phyloP scores from a whole-genome alignment of 805 yeast species.

The Priceomyces melissophilus region DNA sequence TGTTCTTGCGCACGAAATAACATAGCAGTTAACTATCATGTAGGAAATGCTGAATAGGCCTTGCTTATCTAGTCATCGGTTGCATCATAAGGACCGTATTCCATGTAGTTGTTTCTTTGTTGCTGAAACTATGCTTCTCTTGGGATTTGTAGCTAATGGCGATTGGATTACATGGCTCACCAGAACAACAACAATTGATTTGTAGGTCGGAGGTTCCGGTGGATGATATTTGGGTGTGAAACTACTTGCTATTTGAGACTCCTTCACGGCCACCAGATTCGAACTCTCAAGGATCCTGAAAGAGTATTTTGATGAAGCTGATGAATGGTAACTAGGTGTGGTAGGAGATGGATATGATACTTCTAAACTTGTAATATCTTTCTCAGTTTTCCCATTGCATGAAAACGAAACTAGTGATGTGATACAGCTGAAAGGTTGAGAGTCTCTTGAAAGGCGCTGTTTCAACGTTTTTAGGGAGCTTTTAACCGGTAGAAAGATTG shows the following conservation, averaged over 20 bases:
- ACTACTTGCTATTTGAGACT: neutral
- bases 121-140: neutral
- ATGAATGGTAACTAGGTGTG: neutral
- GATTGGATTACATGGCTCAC: neutral
- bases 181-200: neutral
- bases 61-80: too few relatives aligned
- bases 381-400: neutral
- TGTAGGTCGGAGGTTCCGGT: slow-evolving; percentile 1
- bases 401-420: neutral
- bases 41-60: too few relatives aligned
- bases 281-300: slow-evolving; percentile 1
- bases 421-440: too few relatives aligned
- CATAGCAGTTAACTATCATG: too few relatives aligned
- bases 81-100: too few relatives aligned
- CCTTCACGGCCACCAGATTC: neutral
- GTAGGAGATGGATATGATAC: slow-evolving; percentile 5
- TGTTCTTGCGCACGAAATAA: too few relatives aligned
- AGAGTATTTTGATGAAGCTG: slow-evolving; percentile 1
- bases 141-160: slow-evolving; percentile 1
- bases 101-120: too few relatives aligned
- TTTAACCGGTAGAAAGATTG: too few relatives aligned
- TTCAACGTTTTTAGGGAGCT: too few relatives aligned
- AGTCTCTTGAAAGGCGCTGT: too few relatives aligned
- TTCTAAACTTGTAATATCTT: slow-evolving; percentile 7
- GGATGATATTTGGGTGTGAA: neutral